Evolutionary conservation across 2,329 filamentous ascomycete species (phyloP).

Genomic region (Lasiodiplodia sp.): DNA sequence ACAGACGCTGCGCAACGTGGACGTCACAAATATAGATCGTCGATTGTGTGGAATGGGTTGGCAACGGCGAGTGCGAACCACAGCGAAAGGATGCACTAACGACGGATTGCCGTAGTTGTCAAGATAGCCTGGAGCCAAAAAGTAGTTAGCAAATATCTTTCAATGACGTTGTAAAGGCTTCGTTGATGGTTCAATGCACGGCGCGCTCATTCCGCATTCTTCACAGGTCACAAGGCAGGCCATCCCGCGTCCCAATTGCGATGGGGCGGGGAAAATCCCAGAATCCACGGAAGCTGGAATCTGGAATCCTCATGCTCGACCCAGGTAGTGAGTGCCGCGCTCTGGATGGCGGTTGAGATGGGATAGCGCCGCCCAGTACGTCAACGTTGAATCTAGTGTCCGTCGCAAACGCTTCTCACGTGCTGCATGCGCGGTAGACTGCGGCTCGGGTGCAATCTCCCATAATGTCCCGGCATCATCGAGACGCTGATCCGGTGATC

Average conservation of each 20-base stretch:
- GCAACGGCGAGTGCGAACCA: not conserved
- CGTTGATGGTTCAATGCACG: not conserved
- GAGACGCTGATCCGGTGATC: conserved; percentile 4
- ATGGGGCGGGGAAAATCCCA: not conserved
- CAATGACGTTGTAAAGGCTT: not conserved
- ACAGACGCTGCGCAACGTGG: not conserved
- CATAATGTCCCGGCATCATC: conserved; percentile 9
- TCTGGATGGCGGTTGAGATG: not conserved
- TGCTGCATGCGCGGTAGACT: not conserved
- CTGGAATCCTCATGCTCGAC: conserved; percentile 3
- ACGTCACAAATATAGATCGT: conserved; percentile 5
- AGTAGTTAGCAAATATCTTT: not conserved
- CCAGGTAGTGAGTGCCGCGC: not conserved
- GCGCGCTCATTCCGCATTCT: conserved; percentile 11
- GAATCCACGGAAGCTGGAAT: not conserved
- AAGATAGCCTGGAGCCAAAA: not conserved
- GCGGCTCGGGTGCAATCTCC: not conserved
- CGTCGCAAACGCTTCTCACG: conserved; percentile 10
- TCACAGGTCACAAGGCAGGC: not conserved
- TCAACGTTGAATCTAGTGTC: conserved; percentile 7
- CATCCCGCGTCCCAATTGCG: not conserved
- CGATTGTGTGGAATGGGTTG: not conserved
- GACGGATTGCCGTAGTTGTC: not conserved
- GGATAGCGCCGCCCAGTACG: not conserved
- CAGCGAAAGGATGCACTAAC: not conserved